phyloP scores from a whole-genome alignment of 805 yeast species.

The Alloascoidea africana region DNA sequence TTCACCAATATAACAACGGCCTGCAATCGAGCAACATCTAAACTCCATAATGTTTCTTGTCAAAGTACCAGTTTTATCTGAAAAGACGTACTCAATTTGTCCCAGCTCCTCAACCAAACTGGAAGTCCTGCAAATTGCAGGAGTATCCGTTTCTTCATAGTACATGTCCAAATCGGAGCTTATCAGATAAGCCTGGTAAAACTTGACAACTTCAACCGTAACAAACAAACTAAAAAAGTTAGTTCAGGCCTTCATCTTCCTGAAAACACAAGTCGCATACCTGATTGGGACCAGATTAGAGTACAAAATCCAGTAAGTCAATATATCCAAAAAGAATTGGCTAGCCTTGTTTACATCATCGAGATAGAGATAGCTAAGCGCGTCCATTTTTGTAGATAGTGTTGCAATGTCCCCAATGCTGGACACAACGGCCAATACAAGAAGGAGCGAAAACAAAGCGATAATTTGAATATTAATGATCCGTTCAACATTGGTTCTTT shows the following conservation, averaged over 20 bases:
- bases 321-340: slow-evolving; percentile 69
- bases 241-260: too few relatives aligned
- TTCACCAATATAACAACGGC: slow-evolving; percentile 71
- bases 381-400: slow-evolving; percentile 31
- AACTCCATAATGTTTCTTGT: slow-evolving; percentile 96
- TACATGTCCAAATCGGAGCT: slow-evolving; percentile 92
- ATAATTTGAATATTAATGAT: slow-evolving; percentile 86
- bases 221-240: slow-evolving; percentile 79
- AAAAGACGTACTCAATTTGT: slow-evolving; percentile 88
- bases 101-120: slow-evolving; percentile 95
- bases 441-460: slow-evolving; percentile 70
- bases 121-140: slow-evolving; percentile 90
- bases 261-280: too few relatives aligned
- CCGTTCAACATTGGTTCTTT: slow-evolving; percentile 92
- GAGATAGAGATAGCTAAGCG: slow-evolving; percentile 49
- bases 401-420: slow-evolving; percentile 79
- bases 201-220: slow-evolving; percentile 90
- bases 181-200: slow-evolving; percentile 87
- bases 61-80: slow-evolving; percentile 95
- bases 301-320: slow-evolving; percentile 92
- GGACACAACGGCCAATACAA: slow-evolving; percentile 63
- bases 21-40: slow-evolving; percentile 86
- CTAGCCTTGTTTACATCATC: slow-evolving; percentile 53
- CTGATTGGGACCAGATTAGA: slow-evolving; percentile 97
- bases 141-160: slow-evolving; percentile 76